Evolutionary conservation across 2,329 filamentous ascomycete species (phyloP), one percentile per base, ranked within the genome.

Genomic region (Penicillium rolfsii): DNA sequence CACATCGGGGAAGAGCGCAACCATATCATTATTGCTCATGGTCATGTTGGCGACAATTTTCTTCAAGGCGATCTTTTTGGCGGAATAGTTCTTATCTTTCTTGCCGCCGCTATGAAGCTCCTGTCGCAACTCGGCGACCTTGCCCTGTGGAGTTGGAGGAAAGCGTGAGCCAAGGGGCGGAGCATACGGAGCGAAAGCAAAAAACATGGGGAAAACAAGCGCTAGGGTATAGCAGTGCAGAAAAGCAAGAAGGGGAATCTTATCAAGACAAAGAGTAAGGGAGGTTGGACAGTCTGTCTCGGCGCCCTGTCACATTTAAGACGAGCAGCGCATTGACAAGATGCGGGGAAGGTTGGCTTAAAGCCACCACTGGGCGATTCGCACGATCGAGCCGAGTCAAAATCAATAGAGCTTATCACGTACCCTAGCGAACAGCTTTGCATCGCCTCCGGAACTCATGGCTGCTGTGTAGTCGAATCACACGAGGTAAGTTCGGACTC

Each of bases 11-110:
- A 99, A 99, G 55, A 99, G 83, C 41, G 92, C 93, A 58, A 98
- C 90, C 95, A 99, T 99, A 78, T 99, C 95, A 74, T 98, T 99
- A 81, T 99, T 99, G 86, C 94, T 98, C 95, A 99, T 99, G 67
- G 95, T 99, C 95, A 99, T 99, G 77, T 99, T 99, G 76, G 95
- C 95, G 71, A 99, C 95, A 70, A 99, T 98, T 85, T 97, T 97
- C 85, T 99, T 99, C 65, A 99, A 85, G 11, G 95, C 93, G 74
- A 97, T 96, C 86, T 98, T 98, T 84, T 98, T 99, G 67, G 88
- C 87, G 48, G 89, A 86, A 80, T 92, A 90, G 80, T 96, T 97
- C 85, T 97, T 98, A 82, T 99, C 95, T 83, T 98, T 99, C 84
- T 96, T 97, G 68, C 91, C 90, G 75, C 93, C 93, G 79, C 89